Evolutionary conservation across 176 grass and related monocot species (phyloP).

Genomic region (Carex pumila): DNA sequence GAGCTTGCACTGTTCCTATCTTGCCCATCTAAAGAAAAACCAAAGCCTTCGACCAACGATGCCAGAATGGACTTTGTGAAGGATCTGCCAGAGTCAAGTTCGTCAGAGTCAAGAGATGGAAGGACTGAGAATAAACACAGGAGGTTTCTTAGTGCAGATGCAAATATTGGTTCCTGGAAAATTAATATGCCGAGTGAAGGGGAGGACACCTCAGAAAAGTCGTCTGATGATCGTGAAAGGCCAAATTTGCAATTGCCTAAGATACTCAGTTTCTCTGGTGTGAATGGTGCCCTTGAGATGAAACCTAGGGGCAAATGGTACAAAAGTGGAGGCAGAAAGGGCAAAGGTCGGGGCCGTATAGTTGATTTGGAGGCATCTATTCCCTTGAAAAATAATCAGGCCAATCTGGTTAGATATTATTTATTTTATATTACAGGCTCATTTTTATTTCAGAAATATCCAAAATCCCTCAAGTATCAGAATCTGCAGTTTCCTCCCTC

Average conservation of each 20-base stretch:
- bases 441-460: neutral
- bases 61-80: constrained; percentile 38
- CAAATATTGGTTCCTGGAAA: constrained; percentile 57
- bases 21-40: constrained; percentile 26
- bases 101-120: constrained; percentile 28
- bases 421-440: neutral
- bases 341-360: constrained; percentile 28
- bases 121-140: constrained; percentile 29
- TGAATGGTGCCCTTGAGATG: constrained; percentile 45
- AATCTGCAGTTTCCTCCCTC: neutral
- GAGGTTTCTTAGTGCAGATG: constrained; percentile 61
- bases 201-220: constrained; percentile 41
- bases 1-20: constrained; percentile 76
- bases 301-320: constrained; percentile 53
- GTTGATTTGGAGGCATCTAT: constrained; percentile 36
- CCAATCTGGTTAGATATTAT: constrained; percentile 38
- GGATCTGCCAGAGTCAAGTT: constrained; percentile 46
- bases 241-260: constrained; percentile 33
- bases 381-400: constrained; percentile 49
- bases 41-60: constrained; percentile 40
- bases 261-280: constrained; percentile 46
- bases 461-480: neutral
- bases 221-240: constrained; percentile 34
- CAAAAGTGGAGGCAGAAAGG: constrained; percentile 54
- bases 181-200: constrained; percentile 57